Percentiles rank a stretch among this genome's conserved stretches.
Evolutionary conservation across 257 asterid species (phyloP).

Genomic region (Mentha longifolia): DNA sequence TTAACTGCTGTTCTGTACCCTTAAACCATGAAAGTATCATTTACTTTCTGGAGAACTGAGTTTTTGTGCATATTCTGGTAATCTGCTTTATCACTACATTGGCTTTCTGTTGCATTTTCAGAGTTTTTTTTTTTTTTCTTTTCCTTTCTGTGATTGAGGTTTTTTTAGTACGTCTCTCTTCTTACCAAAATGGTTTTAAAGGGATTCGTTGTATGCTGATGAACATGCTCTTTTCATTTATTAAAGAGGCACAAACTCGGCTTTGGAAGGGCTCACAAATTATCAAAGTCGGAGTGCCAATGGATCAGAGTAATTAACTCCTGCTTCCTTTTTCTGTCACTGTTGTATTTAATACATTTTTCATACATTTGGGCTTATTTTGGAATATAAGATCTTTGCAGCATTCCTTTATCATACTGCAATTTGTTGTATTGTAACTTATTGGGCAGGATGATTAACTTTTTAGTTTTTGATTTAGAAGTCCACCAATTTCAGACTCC

Average conservation of each 20-base stretch:
- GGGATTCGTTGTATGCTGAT: constrained; percentile 2
- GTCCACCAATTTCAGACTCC: neutral
- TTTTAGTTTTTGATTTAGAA: neutral
- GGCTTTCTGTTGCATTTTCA: constrained; percentile 5
- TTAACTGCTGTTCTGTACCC: neutral
- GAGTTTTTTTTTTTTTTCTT: neutral
- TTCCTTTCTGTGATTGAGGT: neutral
- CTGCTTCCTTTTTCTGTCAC: constrained; percentile 6
- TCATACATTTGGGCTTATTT: constrained; percentile 1
- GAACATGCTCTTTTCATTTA: constrained; percentile 14
- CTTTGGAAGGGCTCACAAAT: constrained; percentile 31
- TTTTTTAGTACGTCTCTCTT: neutral
- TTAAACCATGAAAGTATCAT: neutral
- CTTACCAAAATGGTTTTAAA: constrained; percentile 5
- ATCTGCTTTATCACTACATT: neutral
- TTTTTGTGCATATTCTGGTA: neutral
- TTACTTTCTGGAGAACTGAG: neutral
- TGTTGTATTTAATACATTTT: constrained; percentile 12
- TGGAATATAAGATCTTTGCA: constrained; percentile 2
- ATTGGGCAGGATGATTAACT: neutral
- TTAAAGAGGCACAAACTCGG: constrained; percentile 34
- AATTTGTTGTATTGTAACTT: neutral
- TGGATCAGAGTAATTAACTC: constrained; percentile 70
- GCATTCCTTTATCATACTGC: constrained; percentile 4
- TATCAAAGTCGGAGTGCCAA: constrained; percentile 37